Conservation (phyloP, 2,329 filamentous ascomycete species). For the Fusarium duplospermum region DNA sequence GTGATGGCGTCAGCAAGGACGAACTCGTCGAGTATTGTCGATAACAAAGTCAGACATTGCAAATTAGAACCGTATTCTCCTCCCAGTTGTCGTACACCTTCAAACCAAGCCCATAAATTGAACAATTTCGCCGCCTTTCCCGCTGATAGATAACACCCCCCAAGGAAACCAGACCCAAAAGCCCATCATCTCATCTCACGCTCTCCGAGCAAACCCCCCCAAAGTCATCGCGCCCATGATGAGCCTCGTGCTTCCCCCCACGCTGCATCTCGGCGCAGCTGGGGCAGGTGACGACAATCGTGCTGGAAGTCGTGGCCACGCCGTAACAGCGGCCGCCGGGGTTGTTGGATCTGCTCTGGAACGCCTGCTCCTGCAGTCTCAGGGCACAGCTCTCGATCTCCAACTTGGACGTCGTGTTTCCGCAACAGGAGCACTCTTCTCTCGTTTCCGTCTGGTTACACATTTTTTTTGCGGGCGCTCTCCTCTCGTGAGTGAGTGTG, state of each 20-base stretch:
- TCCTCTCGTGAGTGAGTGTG: not conserved
- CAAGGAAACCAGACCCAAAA: not conserved
- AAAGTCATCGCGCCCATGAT: not conserved
- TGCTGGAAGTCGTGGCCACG: constrained; percentile 29
- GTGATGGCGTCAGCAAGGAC: not conserved
- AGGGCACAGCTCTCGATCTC: constrained; percentile 25
- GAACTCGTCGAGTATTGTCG: not conserved
- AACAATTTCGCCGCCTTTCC: not conserved
- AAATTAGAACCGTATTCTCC: not conserved
- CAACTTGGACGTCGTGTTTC: constrained; percentile 6
- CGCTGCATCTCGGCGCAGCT: constrained; percentile 16
- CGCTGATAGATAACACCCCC: not conserved
- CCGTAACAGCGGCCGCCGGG: constrained; percentile 24
- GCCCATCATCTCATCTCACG: not conserved
- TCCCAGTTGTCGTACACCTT: not conserved
- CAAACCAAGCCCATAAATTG: not conserved
- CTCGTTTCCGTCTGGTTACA: constrained; percentile 31
- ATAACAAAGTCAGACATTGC: not conserved
- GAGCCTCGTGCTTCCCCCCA: not conserved
- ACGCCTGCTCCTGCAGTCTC: constrained; percentile 15
- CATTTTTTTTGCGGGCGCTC: constrained; percentile 13
- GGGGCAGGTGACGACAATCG: constrained; percentile 16
- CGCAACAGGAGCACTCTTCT: constrained; percentile 28
- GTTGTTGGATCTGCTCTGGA: constrained; percentile 15
- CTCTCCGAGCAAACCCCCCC: not conserved